Percentiles rank a stretch among this genome's conserved stretches.
Conservation (phyloP, 305 asterid genomes). For the Rubia balearica region DNA sequence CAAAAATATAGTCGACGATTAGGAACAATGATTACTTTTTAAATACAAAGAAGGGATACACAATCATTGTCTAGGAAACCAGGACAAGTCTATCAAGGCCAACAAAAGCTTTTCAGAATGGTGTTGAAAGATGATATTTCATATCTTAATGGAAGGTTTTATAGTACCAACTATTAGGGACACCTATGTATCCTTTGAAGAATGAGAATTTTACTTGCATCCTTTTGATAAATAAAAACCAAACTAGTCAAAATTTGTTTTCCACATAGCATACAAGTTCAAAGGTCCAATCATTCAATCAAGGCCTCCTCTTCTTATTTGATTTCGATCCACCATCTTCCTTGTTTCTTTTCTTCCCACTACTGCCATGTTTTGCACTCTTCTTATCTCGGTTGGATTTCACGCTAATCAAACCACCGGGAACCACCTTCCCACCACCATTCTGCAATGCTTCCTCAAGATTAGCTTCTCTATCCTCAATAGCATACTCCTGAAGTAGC, state of each 20-base stretch:
- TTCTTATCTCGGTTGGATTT: conserved; percentile 40
- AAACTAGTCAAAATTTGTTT: neutral
- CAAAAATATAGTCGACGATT: too few species aligned
- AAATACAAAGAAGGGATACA: too few species aligned
- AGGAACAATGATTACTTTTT: too few species aligned
- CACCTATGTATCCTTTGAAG: too few species aligned
- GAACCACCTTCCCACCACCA: conserved; percentile 36
- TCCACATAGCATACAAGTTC: neutral
- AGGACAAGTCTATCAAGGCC: too few species aligned
- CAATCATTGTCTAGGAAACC: too few species aligned
- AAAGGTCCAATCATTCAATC: conserved; percentile 1
- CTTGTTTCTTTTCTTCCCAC: conserved; percentile 53
- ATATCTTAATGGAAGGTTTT: too few species aligned
- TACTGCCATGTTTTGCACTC: conserved; percentile 31
- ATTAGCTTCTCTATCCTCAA: conserved; percentile 62
- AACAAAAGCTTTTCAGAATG: too few species aligned
- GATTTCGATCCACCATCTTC: conserved; percentile 44
- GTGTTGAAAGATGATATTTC: too few species aligned
- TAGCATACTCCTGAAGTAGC: conserved; percentile 57
- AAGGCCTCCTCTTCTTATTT: conserved; percentile 51
- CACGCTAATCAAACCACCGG: conserved; percentile 55
- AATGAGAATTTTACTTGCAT: neutral
- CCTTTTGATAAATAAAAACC: neutral
- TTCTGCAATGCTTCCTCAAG: conserved; percentile 68
- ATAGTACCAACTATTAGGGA: too few species aligned